Evolutionary conservation across 192 early-diverging fungal genomes (phyloP).

Genomic region (Pecoramyces ruminantium): DNA sequence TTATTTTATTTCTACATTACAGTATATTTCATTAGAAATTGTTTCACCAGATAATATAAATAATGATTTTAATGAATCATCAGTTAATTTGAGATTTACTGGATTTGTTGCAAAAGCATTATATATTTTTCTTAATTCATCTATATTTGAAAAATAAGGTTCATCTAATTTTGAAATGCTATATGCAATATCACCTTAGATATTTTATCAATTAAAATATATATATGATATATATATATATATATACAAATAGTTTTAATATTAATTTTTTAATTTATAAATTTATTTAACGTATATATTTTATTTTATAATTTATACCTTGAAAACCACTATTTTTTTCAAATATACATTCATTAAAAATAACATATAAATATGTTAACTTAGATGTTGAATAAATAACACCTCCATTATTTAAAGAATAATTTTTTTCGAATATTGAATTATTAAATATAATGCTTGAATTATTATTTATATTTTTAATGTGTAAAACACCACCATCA

Average conservation of each 20-base stretch:
- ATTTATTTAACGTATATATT: too few relatives aligned
- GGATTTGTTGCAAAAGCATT: neutral
- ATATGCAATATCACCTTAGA: neutral
- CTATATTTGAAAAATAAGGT: neutral
- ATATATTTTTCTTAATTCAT: neutral
- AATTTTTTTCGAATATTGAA: neutral
- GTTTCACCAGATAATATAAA: neutral
- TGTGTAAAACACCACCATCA: neutral
- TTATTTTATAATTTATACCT: neutral
- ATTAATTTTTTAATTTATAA: too few relatives aligned
- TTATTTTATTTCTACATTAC: neutral
- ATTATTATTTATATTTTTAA: neutral
- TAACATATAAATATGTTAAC: neutral
- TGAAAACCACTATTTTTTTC: neutral
- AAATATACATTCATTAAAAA: neutral
- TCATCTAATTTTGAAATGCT: neutral
- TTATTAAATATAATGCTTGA: neutral
- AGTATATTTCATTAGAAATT: neutral
- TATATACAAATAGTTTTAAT: neutral
- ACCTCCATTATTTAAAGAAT: neutral
- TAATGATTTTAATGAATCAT: neutral
- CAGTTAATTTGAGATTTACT: neutral
- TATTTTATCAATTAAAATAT: neutral
- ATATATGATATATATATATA: neutral
- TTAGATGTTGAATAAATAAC: neutral